phyloP scores from a whole-genome alignment of 1,284 basidiomycete species.

The Leccinum fuscescens region DNA sequence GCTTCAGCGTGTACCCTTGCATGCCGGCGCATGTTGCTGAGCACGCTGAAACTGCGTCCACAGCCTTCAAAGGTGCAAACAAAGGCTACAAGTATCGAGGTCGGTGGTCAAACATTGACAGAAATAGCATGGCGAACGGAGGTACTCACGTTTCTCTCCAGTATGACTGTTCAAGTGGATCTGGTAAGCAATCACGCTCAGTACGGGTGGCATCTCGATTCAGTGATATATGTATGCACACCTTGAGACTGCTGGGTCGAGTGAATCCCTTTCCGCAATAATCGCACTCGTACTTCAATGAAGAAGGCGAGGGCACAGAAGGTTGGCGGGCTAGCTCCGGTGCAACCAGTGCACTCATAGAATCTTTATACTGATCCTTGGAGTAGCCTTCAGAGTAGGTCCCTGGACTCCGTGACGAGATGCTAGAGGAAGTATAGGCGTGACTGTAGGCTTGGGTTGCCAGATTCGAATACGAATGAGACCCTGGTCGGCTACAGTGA shows the following conservation, averaged over 20 bases:
- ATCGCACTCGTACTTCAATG: conserved; percentile 68
- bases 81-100: conserved; percentile 51
- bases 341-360: conserved; percentile 4
- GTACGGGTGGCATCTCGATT: conserved; percentile 5
- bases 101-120: conserved; percentile 12
- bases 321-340: conserved; percentile 21
- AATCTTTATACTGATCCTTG: conserved; percentile 25
- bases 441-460: conserved; percentile 25
- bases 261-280: conserved; percentile 81
- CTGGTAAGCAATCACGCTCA: conserved; percentile 43
- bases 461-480: conserved; percentile 27
- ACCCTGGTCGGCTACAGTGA: conserved; percentile 26
- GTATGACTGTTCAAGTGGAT: conserved; percentile 85
- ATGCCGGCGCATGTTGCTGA: conserved; percentile 85
- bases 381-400: conserved; percentile 16
- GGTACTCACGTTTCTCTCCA: conserved; percentile 76
- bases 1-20: conserved; percentile 64
- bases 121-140: neutral
- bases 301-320: conserved; percentile 24
- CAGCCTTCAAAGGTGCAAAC: conserved; percentile 72
- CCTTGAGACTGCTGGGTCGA: conserved; percentile 79
- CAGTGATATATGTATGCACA: conserved; percentile 29
- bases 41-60: conserved; percentile 78
- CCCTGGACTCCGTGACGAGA: conserved; percentile 22
- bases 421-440: conserved; percentile 13